Conservation (phyloP, 768 basidiomycete species). For the Melanogaster broomeanus region DNA sequence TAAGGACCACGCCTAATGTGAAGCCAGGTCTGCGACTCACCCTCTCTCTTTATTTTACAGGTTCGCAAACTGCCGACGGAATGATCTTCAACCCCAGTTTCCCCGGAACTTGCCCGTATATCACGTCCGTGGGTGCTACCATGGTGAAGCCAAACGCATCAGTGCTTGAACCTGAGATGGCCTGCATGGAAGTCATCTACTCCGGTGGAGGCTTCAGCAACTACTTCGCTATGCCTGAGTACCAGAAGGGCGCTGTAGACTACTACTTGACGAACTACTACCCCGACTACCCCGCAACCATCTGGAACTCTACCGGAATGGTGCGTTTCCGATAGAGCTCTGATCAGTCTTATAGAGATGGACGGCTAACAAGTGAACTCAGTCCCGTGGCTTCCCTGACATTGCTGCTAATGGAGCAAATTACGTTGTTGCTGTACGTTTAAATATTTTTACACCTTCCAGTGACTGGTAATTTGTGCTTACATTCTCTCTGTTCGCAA, state of each 20-base stretch:
- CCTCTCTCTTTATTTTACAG: not conserved
- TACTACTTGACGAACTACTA: constrained; percentile 32
- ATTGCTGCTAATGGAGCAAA: constrained; percentile 39
- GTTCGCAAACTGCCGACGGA: constrained; percentile 45
- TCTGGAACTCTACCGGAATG: constrained; percentile 32
- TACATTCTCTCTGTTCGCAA: not conserved
- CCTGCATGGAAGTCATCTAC: constrained; percentile 30
- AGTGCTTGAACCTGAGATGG: constrained; percentile 20
- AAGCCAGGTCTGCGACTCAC: not conserved
- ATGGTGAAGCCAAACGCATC: constrained; percentile 37
- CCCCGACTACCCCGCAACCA: constrained; percentile 22
- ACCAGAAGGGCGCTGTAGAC: constrained; percentile 38
- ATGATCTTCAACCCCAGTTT: constrained; percentile 55
- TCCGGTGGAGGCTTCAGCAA: constrained; percentile 41
- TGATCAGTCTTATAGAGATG: not conserved
- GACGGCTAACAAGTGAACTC: constrained; percentile 13
- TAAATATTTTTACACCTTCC: not conserved
- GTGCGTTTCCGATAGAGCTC: constrained; percentile 3
- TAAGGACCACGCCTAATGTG: constrained; percentile 1
- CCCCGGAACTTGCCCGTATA: constrained; percentile 45
- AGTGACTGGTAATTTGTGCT: not conserved
- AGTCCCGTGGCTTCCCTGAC: constrained; percentile 40
- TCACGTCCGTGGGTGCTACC: constrained; percentile 47
- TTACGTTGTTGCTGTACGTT: constrained; percentile 23
- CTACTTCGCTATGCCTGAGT: constrained; percentile 42